Conservation (phyloP, 2,329 filamentous ascomycete genomes). For the Elsinoe fawcettii region DNA sequence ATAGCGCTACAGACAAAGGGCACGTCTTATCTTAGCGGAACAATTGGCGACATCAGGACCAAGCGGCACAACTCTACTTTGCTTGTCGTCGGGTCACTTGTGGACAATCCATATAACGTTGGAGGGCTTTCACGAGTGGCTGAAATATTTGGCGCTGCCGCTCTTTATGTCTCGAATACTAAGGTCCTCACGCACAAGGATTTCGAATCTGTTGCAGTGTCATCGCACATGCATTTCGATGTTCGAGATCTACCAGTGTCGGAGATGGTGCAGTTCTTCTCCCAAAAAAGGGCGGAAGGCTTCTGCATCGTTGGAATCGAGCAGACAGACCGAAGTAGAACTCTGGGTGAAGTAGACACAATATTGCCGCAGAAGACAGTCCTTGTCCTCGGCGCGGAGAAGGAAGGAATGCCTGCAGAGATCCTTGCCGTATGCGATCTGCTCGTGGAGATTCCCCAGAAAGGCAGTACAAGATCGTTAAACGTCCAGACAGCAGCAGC, state of each 20-base stretch:
- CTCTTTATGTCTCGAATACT: conserved; percentile 38
- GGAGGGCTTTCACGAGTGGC: conserved; percentile 44
- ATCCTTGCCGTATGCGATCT: conserved; percentile 43
- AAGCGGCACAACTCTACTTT: conserved; percentile 29
- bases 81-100: conserved; percentile 43
- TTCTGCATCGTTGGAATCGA: conserved; percentile 48
- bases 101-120: conserved; percentile 44
- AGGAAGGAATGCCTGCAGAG: conserved; percentile 42
- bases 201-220: conserved; percentile 44
- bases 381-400: conserved; percentile 45
- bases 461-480: conserved; percentile 46
- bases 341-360: conserved; percentile 34
- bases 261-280: conserved; percentile 31
- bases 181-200: conserved; percentile 39
- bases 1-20: conserved; percentile 45
- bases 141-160: conserved; percentile 44
- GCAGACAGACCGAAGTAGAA: conserved; percentile 44
- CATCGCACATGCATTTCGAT: conserved; percentile 42
- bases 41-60: conserved; percentile 22
- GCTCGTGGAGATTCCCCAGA: conserved; percentile 46
- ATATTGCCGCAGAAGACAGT: conserved; percentile 28
- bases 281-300: conserved; percentile 37
- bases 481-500: conserved; percentile 50
- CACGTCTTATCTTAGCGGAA: conserved; percentile 35
- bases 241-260: conserved; percentile 31